Evolutionary conservation across 1,139 yeast species (phyloP).

Genomic region (Kodamaea anthophila): DNA sequence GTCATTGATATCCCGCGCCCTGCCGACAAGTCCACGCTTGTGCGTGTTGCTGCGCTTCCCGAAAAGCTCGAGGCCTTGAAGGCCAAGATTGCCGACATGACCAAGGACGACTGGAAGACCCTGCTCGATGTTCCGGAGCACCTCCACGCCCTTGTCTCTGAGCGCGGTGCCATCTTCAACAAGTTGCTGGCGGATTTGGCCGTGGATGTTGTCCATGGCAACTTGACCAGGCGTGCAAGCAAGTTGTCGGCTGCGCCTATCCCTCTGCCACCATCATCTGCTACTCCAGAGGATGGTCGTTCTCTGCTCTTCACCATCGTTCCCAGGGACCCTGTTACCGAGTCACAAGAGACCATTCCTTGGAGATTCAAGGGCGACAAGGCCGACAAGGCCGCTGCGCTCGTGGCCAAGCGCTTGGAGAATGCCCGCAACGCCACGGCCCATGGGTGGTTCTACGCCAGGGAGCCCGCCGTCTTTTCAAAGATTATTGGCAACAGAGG

Average conservation of each 20-base stretch:
- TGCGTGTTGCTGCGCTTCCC: conserved; percentile 55
- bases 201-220: conserved; percentile 63
- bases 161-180: conserved; percentile 62
- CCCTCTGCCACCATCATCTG: conserved; percentile 47
- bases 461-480: conserved; percentile 36
- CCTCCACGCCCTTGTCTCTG: conserved; percentile 58
- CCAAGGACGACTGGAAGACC: conserved; percentile 45
- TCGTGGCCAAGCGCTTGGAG: conserved; percentile 28
- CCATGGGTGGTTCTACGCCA: conserved; percentile 35
- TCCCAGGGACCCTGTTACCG: conserved; percentile 19
- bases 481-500: conserved; percentile 78
- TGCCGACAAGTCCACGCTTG: conserved; percentile 37
- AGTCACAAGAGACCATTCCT: conserved; percentile 43
- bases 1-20: conserved; percentile 64
- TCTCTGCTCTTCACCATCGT: conserved; percentile 35
- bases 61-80: conserved; percentile 55
- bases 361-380: conserved; percentile 58
- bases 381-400: conserved; percentile 33
- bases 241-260: conserved; percentile 40
- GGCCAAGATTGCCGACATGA: conserved; percentile 47
- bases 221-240: conserved; percentile 43
- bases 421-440: conserved; percentile 28
- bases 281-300: conserved; percentile 39
- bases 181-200: conserved; percentile 47
- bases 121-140: conserved; percentile 51